Percentiles rank a stretch among this genome's conserved stretches.
Evolutionary conservation across 1,139 yeast genomes (phyloP).

Genomic region (Diutina catenulata): DNA sequence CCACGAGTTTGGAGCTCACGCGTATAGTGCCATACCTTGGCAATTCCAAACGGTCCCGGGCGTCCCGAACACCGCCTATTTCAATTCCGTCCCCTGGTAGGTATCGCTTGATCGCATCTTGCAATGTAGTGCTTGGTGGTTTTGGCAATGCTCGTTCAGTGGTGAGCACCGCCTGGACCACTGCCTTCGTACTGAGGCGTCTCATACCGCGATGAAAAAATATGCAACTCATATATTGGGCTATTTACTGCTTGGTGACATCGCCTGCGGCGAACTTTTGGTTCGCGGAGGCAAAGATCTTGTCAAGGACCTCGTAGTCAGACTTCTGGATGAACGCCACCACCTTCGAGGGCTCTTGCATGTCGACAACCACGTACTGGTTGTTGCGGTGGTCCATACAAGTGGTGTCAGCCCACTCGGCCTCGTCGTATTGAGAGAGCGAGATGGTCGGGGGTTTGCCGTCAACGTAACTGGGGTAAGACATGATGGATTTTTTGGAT

Average conservation of each 20-base stretch:
- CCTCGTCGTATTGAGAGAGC: conserved; percentile 36
- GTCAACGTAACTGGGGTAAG: conserved; percentile 31
- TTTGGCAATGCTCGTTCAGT: no score
- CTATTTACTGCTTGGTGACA: conserved; percentile 2
- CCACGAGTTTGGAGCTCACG: no score
- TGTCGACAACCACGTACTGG: conserved; percentile 32
- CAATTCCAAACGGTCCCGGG: no score
- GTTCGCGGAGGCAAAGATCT: conserved; percentile 37
- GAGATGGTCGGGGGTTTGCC: conserved; percentile 38
- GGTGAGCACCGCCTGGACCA: no score
- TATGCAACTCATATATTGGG: no score
- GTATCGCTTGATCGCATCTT: no score
- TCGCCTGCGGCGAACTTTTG: conserved; percentile 9
- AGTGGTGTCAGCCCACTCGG: conserved; percentile 40
- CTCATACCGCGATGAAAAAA: no score
- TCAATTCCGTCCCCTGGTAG: no score
- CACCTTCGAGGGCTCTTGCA: conserved; percentile 30
- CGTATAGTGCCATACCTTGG: no score
- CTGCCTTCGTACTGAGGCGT: no score
- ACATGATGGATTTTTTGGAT: conserved; percentile 5
- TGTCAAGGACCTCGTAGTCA: conserved; percentile 27
- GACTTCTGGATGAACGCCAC: conserved; percentile 29
- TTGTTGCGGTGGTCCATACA: conserved; percentile 32
- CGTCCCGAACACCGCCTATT: no score
- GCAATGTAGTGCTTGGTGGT: no score